A percentile compares a stretch with the other conserved stretches of the same genome.
Evolutionary conservation across 768 basidiomycete genomes (phyloP).

Genomic region (Boletus rubropictus): DNA sequence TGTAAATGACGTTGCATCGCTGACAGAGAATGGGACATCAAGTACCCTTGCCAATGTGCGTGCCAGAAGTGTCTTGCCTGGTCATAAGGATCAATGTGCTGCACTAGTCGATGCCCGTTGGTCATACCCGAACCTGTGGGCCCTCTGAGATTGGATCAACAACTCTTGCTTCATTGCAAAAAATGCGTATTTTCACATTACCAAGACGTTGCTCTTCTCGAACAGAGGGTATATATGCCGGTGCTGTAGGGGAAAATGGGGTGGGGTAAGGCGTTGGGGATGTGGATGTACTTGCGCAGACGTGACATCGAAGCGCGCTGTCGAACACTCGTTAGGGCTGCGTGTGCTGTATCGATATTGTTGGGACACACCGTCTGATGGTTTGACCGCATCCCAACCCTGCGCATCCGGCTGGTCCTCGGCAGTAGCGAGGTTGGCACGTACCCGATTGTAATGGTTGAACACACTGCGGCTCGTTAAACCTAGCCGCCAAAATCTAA

Average conservation of each 20-base stretch:
- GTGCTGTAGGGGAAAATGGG: slow-evolving; percentile 34
- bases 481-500: neutral
- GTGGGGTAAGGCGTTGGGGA: slow-evolving; percentile 34
- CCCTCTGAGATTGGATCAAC: slow-evolving; percentile 42
- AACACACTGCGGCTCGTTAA: slow-evolving; percentile 56
- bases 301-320: slow-evolving; percentile 40
- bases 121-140: slow-evolving; percentile 78
- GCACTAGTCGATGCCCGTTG: slow-evolving; percentile 10
- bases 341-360: neutral
- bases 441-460: slow-evolving; percentile 90
- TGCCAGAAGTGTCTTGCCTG: slow-evolving; percentile 88
- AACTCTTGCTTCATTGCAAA: slow-evolving; percentile 1
- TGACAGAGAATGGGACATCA: slow-evolving; percentile 91
- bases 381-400: slow-evolving; percentile 24
- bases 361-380: slow-evolving; percentile 28
- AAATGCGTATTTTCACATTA: slow-evolving; percentile 54
- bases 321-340: neutral
- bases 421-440: slow-evolving; percentile 54
- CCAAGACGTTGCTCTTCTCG: slow-evolving; percentile 94
- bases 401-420: slow-evolving; percentile 34
- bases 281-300: slow-evolving; percentile 62
- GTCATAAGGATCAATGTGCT: slow-evolving; percentile 1
- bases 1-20: slow-evolving; percentile 92
- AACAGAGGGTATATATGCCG: slow-evolving; percentile 54
- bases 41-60: slow-evolving; percentile 85